phyloP scores from a whole-genome alignment of 345 rosid genomes.

The Salix arbutifolia region DNA sequence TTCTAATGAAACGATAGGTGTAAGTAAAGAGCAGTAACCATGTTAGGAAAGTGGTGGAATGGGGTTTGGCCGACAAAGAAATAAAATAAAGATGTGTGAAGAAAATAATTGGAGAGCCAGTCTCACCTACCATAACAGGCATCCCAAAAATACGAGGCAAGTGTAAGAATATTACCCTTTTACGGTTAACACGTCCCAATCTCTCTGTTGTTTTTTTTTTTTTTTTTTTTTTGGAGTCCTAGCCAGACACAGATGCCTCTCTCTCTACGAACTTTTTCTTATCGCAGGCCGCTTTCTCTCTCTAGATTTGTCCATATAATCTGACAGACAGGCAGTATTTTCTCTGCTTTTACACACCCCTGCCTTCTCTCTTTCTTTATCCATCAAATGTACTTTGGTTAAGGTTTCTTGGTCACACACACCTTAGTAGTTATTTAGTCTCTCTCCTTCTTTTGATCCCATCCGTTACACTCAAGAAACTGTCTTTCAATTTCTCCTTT shows the following conservation, averaged over 20 bases:
- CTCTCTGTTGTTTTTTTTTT: background rate
- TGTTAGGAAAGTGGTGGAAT: background rate
- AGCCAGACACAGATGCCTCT: background rate
- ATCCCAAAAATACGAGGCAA: constrained; percentile 33
- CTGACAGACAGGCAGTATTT: background rate
- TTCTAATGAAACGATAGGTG: background rate
- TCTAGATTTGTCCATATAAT: constrained; percentile 5
- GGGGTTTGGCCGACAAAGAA: background rate
- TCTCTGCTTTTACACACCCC: background rate
- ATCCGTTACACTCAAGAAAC: constrained; percentile 20
- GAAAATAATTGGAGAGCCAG: background rate
- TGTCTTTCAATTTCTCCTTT: background rate
- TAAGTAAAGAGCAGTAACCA: background rate
- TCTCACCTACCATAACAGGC: background rate
- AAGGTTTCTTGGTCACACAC: background rate
- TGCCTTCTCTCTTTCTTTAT: background rate
- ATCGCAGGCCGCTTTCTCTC: background rate
- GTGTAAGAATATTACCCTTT: constrained; percentile 31
- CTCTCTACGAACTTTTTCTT: background rate
- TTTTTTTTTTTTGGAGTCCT: constrained; percentile 26
- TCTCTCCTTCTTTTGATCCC: constrained; percentile 12
- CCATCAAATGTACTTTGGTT: constrained; percentile 5
- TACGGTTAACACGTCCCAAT: constrained; percentile 40
- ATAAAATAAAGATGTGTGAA: background rate
- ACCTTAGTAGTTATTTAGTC: background rate